Evolutionary conservation across 179 eudicot species (phyloP).

Genomic region (Silene noctiflora): DNA sequence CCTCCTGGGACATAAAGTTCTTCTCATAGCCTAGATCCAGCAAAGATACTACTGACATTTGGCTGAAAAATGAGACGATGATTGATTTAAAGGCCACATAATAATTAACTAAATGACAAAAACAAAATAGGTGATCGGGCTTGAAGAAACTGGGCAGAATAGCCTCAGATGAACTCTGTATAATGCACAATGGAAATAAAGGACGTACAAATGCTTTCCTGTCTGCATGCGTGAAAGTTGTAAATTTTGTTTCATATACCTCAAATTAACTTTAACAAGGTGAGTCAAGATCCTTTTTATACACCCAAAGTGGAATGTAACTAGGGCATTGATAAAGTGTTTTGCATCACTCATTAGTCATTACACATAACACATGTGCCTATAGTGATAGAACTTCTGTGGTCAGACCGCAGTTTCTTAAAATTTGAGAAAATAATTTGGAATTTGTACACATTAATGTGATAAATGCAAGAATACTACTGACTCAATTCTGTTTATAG

Average conservation of each 20-base stretch:
- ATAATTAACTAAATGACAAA: neutral
- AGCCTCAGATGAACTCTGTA: neutral
- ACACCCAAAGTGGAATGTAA: neutral
- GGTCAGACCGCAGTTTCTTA: neutral
- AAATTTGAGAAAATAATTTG: neutral
- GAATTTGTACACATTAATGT: neutral
- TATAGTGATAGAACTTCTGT: too few species aligned
- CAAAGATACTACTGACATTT: slow-evolving; percentile 24
- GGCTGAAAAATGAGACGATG: neutral
- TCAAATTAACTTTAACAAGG: neutral
- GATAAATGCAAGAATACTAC: neutral
- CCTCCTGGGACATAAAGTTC: slow-evolving; percentile 53
- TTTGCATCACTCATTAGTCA: neutral
- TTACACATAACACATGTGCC: neutral
- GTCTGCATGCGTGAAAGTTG: neutral
- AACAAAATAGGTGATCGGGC: neutral
- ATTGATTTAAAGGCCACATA: neutral
- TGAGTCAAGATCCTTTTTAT: neutral
- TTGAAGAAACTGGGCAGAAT: neutral
- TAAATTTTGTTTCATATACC: neutral
- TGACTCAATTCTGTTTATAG: too few species aligned
- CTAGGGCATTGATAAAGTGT: neutral
- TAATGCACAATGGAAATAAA: neutral
- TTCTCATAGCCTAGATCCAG: slow-evolving; percentile 26
- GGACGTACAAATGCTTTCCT: neutral